Evolutionary conservation across 208 protist species (phyloP).

Genomic region (Wallacemonas sp.): DNA sequence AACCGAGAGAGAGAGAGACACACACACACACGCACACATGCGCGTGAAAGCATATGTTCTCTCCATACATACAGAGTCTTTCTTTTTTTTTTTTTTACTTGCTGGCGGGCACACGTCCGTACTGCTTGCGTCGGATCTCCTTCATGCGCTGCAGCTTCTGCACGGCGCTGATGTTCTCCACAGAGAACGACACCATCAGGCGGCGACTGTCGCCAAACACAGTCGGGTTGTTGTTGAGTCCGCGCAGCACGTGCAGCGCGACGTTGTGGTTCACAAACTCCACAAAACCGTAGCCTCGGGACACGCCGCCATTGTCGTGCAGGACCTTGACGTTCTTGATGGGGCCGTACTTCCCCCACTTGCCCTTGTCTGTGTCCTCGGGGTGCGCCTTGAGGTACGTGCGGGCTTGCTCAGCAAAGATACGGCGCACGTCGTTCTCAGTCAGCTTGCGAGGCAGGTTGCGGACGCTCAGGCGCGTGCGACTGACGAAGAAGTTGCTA

Average conservation of each 20-base stretch:
- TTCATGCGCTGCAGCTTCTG: conserved; percentile 89
- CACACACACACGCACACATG: neutral
- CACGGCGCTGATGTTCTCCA: conserved; percentile 89
- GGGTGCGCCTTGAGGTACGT: conserved; percentile 77
- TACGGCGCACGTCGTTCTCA: conserved; percentile 84
- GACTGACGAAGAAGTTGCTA: conserved; percentile 93
- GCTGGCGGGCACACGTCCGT: neutral
- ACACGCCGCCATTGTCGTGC: conserved; percentile 77
- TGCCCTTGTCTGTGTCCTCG: conserved; percentile 66
- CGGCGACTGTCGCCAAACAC: conserved; percentile 83
- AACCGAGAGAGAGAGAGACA: no score
- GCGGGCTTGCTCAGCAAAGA: conserved; percentile 76
- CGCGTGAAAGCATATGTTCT: no score
- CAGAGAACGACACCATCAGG: conserved; percentile 91
- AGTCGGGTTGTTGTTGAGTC: conserved; percentile 94
- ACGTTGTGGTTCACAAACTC: conserved; percentile 93
- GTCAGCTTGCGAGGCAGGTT: conserved; percentile 89
- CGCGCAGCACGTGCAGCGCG: conserved; percentile 81
- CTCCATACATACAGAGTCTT: no score
- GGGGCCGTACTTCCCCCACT: conserved; percentile 90
- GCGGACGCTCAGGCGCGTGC: conserved; percentile 88
- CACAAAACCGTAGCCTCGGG: conserved; percentile 92
- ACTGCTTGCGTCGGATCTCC: conserved; percentile 37
- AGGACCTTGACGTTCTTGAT: conserved; percentile 89
- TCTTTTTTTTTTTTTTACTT: no score